Conservation (phyloP, 73 alveolate genomes). For the Tetrahymena borealis region DNA sequence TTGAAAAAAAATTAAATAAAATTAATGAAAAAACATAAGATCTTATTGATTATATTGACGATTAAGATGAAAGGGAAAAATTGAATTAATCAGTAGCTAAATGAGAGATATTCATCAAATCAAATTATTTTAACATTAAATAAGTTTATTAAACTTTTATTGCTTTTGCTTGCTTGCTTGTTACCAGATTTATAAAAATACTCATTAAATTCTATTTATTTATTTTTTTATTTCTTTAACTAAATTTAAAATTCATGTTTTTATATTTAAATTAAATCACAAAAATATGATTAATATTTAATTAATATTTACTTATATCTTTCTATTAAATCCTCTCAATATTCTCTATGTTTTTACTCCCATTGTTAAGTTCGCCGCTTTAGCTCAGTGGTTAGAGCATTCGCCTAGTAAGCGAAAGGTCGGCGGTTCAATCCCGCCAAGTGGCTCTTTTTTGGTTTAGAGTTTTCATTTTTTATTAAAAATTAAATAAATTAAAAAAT, state of each 20-base stretch:
- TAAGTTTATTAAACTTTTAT: too few relatives aligned
- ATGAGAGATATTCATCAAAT: neutral
- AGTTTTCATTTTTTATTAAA: neutral
- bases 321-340: too few relatives aligned
- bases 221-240: too few relatives aligned
- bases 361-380: neutral
- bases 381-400: neutral
- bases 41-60: neutral
- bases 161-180: too few relatives aligned
- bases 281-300: too few relatives aligned
- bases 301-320: too few relatives aligned
- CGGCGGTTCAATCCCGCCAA: constrained; percentile 1
- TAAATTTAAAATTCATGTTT: too few relatives aligned
- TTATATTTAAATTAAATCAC: too few relatives aligned
- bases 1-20: neutral
- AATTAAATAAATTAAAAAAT: neutral
- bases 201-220: too few relatives aligned
- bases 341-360: neutral
- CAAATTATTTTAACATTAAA: too few relatives aligned
- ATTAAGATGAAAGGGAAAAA: neutral
- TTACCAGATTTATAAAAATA: too few relatives aligned
- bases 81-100: neutral
- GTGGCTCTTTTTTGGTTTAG: neutral
- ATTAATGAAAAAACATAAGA: neutral
- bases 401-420: neutral